These are phyloP conservation scores for Neltuma alba DNA, from an alignment of 306 rosid genomes.

Conservation along the genomic window DNA sequence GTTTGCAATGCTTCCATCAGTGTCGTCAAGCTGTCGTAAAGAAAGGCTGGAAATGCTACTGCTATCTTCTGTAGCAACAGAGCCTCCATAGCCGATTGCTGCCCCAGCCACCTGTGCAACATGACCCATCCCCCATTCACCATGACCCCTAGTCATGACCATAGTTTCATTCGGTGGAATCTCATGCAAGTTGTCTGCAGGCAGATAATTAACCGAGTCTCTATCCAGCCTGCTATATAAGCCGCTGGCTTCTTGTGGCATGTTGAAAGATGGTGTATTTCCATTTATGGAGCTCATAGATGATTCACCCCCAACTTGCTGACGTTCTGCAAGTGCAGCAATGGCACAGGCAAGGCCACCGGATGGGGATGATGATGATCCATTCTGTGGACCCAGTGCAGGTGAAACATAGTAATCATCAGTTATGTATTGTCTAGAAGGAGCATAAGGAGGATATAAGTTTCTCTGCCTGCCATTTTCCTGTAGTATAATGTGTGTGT, in stretches of 20 bases:
- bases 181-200: conserved; percentile 50
- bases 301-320: conserved; percentile 71
- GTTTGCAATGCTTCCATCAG: conserved; percentile 55
- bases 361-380: conserved; percentile 83
- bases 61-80: conserved; percentile 50
- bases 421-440: conserved; percentile 50
- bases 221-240: conserved; percentile 60
- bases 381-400: conserved; percentile 48
- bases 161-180: conserved; percentile 44
- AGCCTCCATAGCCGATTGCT: conserved; percentile 61
- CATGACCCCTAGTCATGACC: conserved; percentile 43
- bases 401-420: conserved; percentile 53
- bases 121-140: conserved; percentile 65
- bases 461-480: conserved; percentile 78
- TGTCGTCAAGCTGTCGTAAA: conserved; percentile 46
- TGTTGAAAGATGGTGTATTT: conserved; percentile 48
- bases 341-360: conserved; percentile 94
- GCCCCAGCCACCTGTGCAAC: conserved; percentile 60
- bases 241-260: conserved; percentile 57
- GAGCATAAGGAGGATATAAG: conserved; percentile 48
- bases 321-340: conserved; percentile 99
- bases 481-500: conserved; percentile 47
- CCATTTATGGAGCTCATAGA: conserved; percentile 50
- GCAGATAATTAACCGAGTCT: conserved; percentile 56
- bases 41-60: conserved; percentile 45